Percentiles rank a stretch among this genome's conserved stretches.
Conservation (phyloP, 768 basidiomycete species). For the Mycena leptocephala region DNA sequence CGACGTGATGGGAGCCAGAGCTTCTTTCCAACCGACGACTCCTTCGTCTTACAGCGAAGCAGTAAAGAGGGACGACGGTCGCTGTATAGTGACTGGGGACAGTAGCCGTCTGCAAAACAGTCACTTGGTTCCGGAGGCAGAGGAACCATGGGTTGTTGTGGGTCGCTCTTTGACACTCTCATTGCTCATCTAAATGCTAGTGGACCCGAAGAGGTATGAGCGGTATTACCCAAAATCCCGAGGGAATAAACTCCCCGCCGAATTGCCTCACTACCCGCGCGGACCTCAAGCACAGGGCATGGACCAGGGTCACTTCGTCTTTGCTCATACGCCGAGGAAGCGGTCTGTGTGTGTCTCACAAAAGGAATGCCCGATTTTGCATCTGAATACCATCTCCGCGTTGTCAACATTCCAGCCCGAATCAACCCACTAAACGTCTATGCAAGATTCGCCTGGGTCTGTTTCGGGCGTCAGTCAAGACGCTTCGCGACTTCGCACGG, state of each 20-base stretch:
- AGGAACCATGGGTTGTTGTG: slow-evolving; percentile 1
- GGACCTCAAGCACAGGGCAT: slow-evolving; percentile 11
- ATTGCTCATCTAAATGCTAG: slow-evolving; percentile 13
- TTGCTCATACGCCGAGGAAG: slow-evolving; percentile 1
- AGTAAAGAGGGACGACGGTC: slow-evolving; percentile 4
- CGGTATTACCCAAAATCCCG: background rate
- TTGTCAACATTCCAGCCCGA: slow-evolving; percentile 1
- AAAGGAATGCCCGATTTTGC: slow-evolving; percentile 13
- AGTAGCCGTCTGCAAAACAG: background rate
- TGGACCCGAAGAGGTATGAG: background rate
- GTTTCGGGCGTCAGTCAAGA: background rate
- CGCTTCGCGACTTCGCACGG: background rate
- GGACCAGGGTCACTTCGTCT: slow-evolving; percentile 18
- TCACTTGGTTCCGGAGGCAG: slow-evolving; percentile 8
- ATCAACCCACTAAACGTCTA: slow-evolving; percentile 19
- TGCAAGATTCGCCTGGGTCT: slow-evolving; percentile 25
- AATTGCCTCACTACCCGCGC: slow-evolving; percentile 25
- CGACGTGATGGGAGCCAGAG: slow-evolving; percentile 5
- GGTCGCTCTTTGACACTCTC: background rate
- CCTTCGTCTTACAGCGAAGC: background rate
- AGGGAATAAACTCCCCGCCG: background rate
- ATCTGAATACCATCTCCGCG: slow-evolving; percentile 21
- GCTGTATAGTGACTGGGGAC: slow-evolving; percentile 18
- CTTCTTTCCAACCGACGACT: background rate
- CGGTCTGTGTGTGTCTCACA: slow-evolving; percentile 25